Percentiles rank a stretch among this genome's conserved stretches.
These are phyloP conservation scores for Stemphylium lycopersici DNA, from an alignment of 2,329 filamentous ascomycete species.

Conservation along the genomic window DNA sequence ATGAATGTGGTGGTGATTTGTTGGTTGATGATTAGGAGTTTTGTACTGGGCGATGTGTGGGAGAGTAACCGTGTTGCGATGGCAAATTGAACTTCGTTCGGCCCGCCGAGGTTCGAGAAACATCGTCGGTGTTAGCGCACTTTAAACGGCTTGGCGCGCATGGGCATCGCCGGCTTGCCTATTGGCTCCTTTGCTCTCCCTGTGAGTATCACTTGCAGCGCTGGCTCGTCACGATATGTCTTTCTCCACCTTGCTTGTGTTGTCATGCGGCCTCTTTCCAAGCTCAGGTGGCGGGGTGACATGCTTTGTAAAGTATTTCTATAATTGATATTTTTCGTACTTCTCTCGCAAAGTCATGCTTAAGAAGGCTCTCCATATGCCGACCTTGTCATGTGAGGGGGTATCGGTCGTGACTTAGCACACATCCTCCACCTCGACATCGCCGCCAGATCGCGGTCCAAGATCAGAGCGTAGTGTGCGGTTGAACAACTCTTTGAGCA, in stretches of 20 bases:
- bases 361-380: not conserved
- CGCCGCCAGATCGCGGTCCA: constrained; percentile 68
- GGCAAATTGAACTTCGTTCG: constrained; percentile 22
- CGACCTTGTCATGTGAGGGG: not conserved
- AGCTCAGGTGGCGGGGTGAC: not conserved
- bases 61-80: constrained; percentile 9
- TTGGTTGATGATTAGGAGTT: constrained; percentile 2
- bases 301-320: not conserved
- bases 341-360: too few species aligned
- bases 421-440: constrained; percentile 71
- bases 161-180: constrained; percentile 6
- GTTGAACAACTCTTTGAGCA: constrained; percentile 84
- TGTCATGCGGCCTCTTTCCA: not conserved
- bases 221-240: not conserved
- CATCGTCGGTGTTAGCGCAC: constrained; percentile 28
- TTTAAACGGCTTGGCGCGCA: constrained; percentile 19
- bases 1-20: constrained; percentile 10
- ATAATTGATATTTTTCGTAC: too few species aligned
- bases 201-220: not conserved
- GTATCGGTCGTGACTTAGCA: constrained; percentile 51
- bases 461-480: constrained; percentile 79
- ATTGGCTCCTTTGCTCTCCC: constrained; percentile 3
- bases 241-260: not conserved
- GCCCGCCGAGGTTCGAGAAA: constrained; percentile 37
- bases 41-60: constrained; percentile 2